These are phyloP conservation scores for Pichia californica DNA, from an alignment of 805 yeast genomes.

Conservation along the genomic window DNA sequence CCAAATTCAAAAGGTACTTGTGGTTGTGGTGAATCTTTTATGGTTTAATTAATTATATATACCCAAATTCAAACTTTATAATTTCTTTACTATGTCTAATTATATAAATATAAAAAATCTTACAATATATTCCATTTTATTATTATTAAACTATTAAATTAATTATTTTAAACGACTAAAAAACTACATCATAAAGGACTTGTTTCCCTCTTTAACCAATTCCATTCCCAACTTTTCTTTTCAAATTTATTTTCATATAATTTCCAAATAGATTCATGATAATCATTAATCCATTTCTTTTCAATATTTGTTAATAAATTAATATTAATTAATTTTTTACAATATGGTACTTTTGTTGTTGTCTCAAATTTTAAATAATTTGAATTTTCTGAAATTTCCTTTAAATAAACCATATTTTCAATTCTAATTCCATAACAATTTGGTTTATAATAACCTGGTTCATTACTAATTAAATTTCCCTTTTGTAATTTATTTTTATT, in stretches of 20 bases:
- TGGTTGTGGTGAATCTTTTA: slow-evolving; percentile 98
- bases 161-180: not conserved
- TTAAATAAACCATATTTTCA: slow-evolving; percentile 43
- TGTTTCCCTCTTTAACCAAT: slow-evolving; percentile 49
- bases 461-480: slow-evolving; percentile 53
- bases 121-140: not conserved
- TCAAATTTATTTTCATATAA: slow-evolving; percentile 34
- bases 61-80: not conserved
- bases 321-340: slow-evolving; percentile 43
- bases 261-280: slow-evolving; percentile 43
- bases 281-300: slow-evolving; percentile 42
- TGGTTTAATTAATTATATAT: slow-evolving; percentile 60
- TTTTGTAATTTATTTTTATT: slow-evolving; percentile 38
- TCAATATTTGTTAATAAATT: slow-evolving; percentile 40
- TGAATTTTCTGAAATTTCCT: slow-evolving; percentile 31
- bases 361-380: slow-evolving; percentile 49
- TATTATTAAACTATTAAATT: not conserved
- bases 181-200: slow-evolving; percentile 15
- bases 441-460: slow-evolving; percentile 57
- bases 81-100: not conserved
- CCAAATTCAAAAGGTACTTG: slow-evolving; percentile 98
- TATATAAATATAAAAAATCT: too few species aligned
- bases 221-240: slow-evolving; percentile 33
- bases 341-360: slow-evolving; percentile 52
- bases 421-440: slow-evolving; percentile 56